Base-by-base conservation (phyloP, 345 rosid species). In the Hypericum androsaemum region DNA sequence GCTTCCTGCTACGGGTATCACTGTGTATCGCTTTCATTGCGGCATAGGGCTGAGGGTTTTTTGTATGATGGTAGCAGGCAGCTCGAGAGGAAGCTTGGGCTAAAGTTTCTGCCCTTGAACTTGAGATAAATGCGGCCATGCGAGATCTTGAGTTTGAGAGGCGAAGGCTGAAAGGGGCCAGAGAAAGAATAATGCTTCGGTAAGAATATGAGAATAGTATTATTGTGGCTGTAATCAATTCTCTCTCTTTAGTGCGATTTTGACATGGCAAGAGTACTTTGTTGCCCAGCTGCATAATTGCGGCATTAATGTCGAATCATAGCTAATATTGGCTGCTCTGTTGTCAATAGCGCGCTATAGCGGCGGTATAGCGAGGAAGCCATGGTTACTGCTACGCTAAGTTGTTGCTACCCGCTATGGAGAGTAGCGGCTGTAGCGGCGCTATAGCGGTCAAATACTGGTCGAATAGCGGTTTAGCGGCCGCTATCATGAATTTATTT, bases 121-220 rank as follows among this genome's bases (percentile, higher is more conserved):
- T 83, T 57, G 95, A 92, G 71, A 85, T 88, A 66, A 80, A 73
- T 65, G 74, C 82, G 37, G 80, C 90, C 42, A 65, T 83, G 72
- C 76, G 78, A 40, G 97, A 92, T 71, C 95, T 92, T 68, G 95
- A 88, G 60, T 87, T 76, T 13, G 97, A 88, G 84, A 80, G 94
- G 52, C 82, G 89, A 58, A 74, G 95, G 71, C 76, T 88, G 55
- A 89, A 83, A 73, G 97, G 88, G 70, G 95, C 98, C 45, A 74
- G 95, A 71, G 98, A 92, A 81, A 92, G 90, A 75, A 83, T 88
- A 50, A 92, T 92, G 98, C 94, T 88, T 57, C 77, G 98, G 98
- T 88, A 76, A 69, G 85, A 56, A 28, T 41, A 38, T 13, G 4
- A 28, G 48, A 40, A n/a, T 5, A 14, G 35, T 28, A 41, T n/a